phyloP scores from a whole-genome alignment of 2,329 filamentous ascomycete species.

The Stachybotrys echinatus region DNA sequence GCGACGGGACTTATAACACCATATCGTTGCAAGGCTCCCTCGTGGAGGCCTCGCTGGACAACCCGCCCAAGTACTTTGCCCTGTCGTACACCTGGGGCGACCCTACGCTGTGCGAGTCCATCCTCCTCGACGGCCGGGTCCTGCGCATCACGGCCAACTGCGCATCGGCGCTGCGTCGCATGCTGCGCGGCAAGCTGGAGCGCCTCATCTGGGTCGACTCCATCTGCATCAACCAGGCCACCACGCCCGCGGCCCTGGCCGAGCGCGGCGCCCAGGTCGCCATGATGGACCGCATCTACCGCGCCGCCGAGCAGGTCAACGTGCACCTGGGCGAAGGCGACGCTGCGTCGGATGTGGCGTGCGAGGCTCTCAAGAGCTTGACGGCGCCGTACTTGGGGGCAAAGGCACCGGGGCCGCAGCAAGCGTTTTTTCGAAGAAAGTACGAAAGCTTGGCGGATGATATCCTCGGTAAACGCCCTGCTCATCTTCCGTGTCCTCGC shows the following conservation, averaged over 20 bases:
- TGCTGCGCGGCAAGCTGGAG: constrained; percentile 1
- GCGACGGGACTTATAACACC: background rate
- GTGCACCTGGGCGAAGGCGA: constrained; percentile 1
- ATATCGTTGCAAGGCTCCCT: background rate
- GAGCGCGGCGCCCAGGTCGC: background rate
- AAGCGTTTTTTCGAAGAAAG: background rate
- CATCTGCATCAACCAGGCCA: constrained; percentile 2
- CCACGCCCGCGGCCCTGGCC: background rate
- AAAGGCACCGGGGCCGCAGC: background rate
- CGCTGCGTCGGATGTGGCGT: background rate
- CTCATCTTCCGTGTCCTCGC: background rate
- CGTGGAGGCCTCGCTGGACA: constrained; percentile 1
- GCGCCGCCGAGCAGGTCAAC: constrained; percentile 1
- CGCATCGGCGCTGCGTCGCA: background rate
- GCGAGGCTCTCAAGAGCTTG: background rate
- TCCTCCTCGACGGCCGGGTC: background rate
- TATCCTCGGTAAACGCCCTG: background rate
- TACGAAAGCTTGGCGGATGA: background rate
- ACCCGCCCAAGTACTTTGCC: background rate
- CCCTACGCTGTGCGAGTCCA: background rate
- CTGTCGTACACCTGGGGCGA: constrained; percentile 1
- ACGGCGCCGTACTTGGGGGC: background rate
- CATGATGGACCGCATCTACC: background rate
- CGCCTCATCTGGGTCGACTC: constrained; percentile 2
- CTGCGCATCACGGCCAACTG: constrained; percentile 1